Conservation (phyloP, 2,329 filamentous ascomycete genomes). For the Pseudocercospora fuligena region DNA sequence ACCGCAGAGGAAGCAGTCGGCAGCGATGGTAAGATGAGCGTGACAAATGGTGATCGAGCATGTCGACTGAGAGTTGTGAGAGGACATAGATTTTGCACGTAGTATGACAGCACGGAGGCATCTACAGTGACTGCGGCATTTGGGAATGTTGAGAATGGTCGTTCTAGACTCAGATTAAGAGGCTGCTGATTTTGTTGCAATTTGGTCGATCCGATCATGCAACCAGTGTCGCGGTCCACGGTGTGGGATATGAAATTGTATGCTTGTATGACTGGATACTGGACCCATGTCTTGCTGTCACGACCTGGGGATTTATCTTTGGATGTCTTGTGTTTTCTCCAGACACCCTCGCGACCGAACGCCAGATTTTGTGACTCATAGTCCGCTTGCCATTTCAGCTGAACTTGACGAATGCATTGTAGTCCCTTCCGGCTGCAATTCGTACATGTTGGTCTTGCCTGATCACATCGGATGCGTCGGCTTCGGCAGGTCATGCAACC, state of each 20-base stretch:
- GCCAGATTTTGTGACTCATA: conserved; percentile 1
- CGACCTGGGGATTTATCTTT: background rate
- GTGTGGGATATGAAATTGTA: conserved; percentile 2
- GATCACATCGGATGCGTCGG: conserved; percentile 6
- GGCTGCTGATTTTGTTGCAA: background rate
- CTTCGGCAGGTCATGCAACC: conserved; percentile 9
- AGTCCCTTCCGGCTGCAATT: conserved; percentile 6
- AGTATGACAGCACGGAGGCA: conserved; percentile 4
- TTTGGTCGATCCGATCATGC: background rate
- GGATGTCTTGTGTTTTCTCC: background rate
- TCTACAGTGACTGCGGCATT: conserved; percentile 4
- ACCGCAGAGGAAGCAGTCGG: conserved; percentile 5
- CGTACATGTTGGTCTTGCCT: background rate
- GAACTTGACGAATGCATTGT: background rate
- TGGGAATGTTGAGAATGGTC: conserved; percentile 1
- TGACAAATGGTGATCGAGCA: background rate
- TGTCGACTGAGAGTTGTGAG: conserved; percentile 8
- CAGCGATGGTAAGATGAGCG: conserved; percentile 3
- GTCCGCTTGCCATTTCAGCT: conserved; percentile 8
- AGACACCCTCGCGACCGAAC: background rate
- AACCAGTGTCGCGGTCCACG: background rate
- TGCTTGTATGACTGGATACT: background rate
- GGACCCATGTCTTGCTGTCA: background rate
- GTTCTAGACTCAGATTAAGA: background rate
- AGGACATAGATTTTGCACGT: conserved; percentile 3